Base-by-base conservation (phyloP, 768 basidiomycete genomes). In the Pleurotus salmoneostramineus region DNA sequence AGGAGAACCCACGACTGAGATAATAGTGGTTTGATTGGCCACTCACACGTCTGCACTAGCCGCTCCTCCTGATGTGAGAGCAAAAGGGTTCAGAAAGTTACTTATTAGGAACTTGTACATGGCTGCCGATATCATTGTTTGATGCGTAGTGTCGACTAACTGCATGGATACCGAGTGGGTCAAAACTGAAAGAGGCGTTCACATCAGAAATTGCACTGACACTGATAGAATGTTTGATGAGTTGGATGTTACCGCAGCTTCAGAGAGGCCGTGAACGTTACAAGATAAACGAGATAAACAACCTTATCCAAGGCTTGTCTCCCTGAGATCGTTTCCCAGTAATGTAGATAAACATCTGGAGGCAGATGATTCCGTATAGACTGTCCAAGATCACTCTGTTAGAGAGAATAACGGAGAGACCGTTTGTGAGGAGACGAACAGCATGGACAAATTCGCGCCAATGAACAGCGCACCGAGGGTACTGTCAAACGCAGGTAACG, bases 381-480 rank as follows among this genome's bases (percentile, higher is more conserved):
- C 57, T 58, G 7, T 40, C 15, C 14, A 4, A 11, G 1, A 1
- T 11, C 47, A 27, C 10, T 42, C 35, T 50, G 17, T 40, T n/a
- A 40, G 21, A 1, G 36, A 27, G 12, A 54, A 33, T 12, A 14
- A 35, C 21, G 11, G 37, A 15, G 35, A 34, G 37, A n/a, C n/a
- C n/a, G n/a, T n/a, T n/a, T 12, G 27, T 34, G 11, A 3, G 14
- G 2, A 15, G 33, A 15, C 34, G 12, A 31, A 58, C 57, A 58
- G 33, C 40, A 50, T 58, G 6, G 57, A 34, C 8, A 58, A 17
- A 36, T 17, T 58, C 27, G 49, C n/a, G 1, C 57, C 57, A 17
- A 58, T 58, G 27, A 49, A 58, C 37, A 58, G 40, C n/a, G 57
- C 57, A 17, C 57, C 57, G 11, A 58, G 17, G 10, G 57, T 58